phyloP scores from a whole-genome alignment of 768 basidiomycete genomes.

The Amanita phalloides region DNA sequence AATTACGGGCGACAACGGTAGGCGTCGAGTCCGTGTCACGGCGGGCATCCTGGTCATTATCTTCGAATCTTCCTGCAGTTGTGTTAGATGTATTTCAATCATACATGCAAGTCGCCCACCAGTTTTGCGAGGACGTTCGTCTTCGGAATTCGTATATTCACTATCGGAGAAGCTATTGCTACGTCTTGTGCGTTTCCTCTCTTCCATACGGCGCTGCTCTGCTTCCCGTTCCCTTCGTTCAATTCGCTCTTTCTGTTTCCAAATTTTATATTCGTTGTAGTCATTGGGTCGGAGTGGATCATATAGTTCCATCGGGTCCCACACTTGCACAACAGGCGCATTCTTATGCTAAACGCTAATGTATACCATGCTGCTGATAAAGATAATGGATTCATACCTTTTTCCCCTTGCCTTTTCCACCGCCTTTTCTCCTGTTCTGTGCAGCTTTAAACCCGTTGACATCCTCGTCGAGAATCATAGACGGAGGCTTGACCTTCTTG shows the following conservation, averaged over 20 bases:
- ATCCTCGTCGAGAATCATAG: conserved; percentile 85
- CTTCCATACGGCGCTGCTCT: conserved; percentile 46
- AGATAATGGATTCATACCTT: conserved; percentile 33
- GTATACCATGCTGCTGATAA: conserved; percentile 2
- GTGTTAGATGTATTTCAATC: background rate
- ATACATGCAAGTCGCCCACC: conserved; percentile 28
- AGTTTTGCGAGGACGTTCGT: conserved; percentile 54
- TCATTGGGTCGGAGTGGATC: conserved; percentile 82
- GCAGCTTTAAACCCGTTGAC: conserved; percentile 70
- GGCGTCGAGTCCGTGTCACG: conserved; percentile 23
- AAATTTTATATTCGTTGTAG: conserved; percentile 79
- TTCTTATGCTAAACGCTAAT: conserved; percentile 43
- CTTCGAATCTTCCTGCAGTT: conserved; percentile 36
- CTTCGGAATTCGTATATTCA: conserved; percentile 53
- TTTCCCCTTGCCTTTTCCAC: conserved; percentile 46
- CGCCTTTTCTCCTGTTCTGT: conserved; percentile 42
- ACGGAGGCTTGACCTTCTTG: conserved; percentile 83
- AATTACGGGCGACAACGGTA: conserved; percentile 27
- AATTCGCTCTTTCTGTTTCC: conserved; percentile 67
- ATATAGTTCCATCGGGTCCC: conserved; percentile 76
- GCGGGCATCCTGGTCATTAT: conserved; percentile 44
- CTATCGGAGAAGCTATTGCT: conserved; percentile 59
- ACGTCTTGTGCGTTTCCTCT: conserved; percentile 45
- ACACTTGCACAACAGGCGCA: conserved; percentile 36
- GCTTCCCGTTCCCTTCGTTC: conserved; percentile 59